Conservation (phyloP, 2,329 filamentous ascomycete species). For the Cylindrodendrum hubeiense region DNA sequence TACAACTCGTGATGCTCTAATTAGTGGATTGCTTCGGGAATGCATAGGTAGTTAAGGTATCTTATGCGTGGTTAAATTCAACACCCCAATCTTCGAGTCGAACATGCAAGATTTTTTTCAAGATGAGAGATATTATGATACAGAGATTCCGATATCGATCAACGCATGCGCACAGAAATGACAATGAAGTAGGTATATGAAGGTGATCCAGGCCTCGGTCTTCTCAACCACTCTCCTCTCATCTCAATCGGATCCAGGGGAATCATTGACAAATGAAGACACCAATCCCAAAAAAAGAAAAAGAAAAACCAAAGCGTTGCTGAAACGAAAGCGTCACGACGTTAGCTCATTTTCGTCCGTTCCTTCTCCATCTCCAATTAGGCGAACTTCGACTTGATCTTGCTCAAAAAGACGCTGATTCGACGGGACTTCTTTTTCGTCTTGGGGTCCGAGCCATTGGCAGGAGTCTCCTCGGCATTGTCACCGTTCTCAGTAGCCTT, state of each 20-base stretch:
- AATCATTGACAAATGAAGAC: constrained; percentile 56
- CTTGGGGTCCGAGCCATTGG: constrained; percentile 44
- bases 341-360: constrained; percentile 39
- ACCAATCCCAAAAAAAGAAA: constrained; percentile 50
- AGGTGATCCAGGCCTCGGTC: constrained; percentile 47
- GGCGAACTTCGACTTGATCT: constrained; percentile 62
- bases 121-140: constrained; percentile 36
- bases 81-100: background rate
- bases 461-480: constrained; percentile 37
- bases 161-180: constrained; percentile 39
- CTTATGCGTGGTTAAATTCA: background rate
- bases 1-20: background rate
- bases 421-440: constrained; percentile 76
- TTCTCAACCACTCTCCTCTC: constrained; percentile 47
- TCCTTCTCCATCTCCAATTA: constrained; percentile 38
- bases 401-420: constrained; percentile 72
- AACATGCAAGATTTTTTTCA: constrained; percentile 30
- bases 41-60: background rate
- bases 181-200: constrained; percentile 53
- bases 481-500: constrained; percentile 27
- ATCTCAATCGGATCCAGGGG: constrained; percentile 50
- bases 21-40: background rate
- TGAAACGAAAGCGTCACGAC: constrained; percentile 40
- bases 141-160: constrained; percentile 43
- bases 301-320: constrained; percentile 45